A percentile compares a stretch with the other conserved stretches of the same genome.
Evolutionary conservation across 1,139 yeast species (phyloP).

Genomic region (Nakaseomyces glabratus): DNA sequence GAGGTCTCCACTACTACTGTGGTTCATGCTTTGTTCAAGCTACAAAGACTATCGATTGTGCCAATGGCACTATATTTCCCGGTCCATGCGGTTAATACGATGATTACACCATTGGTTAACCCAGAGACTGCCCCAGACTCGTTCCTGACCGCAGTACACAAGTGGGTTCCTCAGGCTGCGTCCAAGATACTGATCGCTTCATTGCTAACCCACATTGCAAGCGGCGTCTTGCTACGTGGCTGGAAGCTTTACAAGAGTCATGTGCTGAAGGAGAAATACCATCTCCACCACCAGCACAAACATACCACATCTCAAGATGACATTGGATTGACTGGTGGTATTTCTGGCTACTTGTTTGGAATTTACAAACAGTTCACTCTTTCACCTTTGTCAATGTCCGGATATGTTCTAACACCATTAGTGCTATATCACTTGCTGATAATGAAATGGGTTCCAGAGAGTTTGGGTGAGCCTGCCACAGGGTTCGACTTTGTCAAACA

Average conservation of each 20-base stretch:
- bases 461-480: constrained; percentile 6
- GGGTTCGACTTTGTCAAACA: constrained; percentile 21
- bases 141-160: constrained; percentile 21
- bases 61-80: constrained; percentile 22
- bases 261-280: background rate
- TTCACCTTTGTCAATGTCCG: constrained; percentile 21
- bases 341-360: constrained; percentile 22
- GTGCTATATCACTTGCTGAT: constrained; percentile 19
- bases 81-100: constrained; percentile 21
- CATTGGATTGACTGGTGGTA: constrained; percentile 23
- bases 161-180: constrained; percentile 17
- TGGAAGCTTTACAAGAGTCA: constrained; percentile 11
- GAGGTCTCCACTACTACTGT: background rate
- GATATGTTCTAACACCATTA: constrained; percentile 19
- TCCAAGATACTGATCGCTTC: constrained; percentile 14
- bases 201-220: constrained; percentile 14
- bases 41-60: constrained; percentile 19
- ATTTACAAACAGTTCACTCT: constrained; percentile 14
- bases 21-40: constrained; percentile 1
- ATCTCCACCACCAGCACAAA: constrained; percentile 4
- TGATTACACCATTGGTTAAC: constrained; percentile 17
- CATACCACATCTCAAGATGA: constrained; percentile 13
- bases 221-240: constrained; percentile 17
- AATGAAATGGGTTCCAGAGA: constrained; percentile 19
- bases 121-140: constrained; percentile 22